Evolutionary conservation across 228 moss, liverwort and hornwort species (phyloP).

Genomic region (Sphagnum fallax): DNA sequence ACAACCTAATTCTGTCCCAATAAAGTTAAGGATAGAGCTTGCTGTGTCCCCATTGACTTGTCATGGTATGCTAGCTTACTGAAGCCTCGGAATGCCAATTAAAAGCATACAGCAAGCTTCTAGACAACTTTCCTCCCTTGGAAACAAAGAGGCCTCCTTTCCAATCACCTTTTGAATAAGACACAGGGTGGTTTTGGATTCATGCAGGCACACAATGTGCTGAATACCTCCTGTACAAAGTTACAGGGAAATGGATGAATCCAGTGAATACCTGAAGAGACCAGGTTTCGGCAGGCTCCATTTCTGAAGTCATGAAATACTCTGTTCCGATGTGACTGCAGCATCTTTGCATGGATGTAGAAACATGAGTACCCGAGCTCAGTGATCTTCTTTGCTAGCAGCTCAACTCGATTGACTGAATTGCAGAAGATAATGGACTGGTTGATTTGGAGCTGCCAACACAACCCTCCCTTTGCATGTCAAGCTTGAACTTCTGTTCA

Average conservation of each 20-base stretch:
- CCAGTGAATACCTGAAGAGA: slow-evolving; percentile 29
- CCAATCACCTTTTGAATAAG: no score
- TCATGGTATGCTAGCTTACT: no score
- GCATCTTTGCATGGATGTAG: slow-evolving; percentile 72
- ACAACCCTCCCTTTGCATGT: neutral
- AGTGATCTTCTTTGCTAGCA: slow-evolving; percentile 66
- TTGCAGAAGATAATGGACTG: slow-evolving; percentile 77
- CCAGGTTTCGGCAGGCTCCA: slow-evolving; percentile 69
- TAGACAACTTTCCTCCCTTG: no score
- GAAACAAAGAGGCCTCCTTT: no score
- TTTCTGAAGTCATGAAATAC: slow-evolving; percentile 77
- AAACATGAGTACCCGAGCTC: slow-evolving; percentile 76
- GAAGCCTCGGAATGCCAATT: no score
- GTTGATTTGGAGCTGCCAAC: slow-evolving; percentile 54
- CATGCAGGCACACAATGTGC: no score
- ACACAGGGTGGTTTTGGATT: neutral
- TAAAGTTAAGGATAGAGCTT: no score
- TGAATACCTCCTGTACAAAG: no score
- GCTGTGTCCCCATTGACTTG: no score
- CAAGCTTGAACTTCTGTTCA: neutral
- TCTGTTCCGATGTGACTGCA: slow-evolving; percentile 70
- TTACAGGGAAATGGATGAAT: no score
- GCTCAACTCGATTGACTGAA: slow-evolving; percentile 70
- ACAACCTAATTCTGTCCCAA: no score
- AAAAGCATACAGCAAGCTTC: no score